These are phyloP conservation scores for Gonapodya sp. DNA, from an alignment of 192 early-diverging fungal genomes.

Conservation along the genomic window DNA sequence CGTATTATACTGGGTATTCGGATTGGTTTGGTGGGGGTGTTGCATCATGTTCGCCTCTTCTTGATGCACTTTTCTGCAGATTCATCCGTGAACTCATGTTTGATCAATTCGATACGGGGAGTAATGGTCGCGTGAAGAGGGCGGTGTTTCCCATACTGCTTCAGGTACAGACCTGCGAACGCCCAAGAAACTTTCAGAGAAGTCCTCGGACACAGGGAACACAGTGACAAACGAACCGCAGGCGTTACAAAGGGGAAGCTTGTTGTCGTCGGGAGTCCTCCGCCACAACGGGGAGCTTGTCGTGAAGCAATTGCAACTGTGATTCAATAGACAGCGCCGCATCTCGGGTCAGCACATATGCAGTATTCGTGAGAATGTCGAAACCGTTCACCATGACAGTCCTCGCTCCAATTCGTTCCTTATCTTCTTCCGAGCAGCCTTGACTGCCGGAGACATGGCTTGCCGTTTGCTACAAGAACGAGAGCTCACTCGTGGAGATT, in stretches of 20 bases:
- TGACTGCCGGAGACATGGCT: neutral
- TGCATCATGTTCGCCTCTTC: neutral
- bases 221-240: too few species aligned
- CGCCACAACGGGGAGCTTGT: constrained; percentile 7
- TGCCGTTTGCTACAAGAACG: neutral
- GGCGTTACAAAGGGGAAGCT: constrained; percentile 12
- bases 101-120: neutral
- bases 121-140: too few species aligned
- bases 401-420: neutral
- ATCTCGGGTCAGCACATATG: neutral
- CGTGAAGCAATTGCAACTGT: neutral
- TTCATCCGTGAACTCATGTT: neutral
- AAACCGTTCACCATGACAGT: neutral
- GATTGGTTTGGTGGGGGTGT: neutral
- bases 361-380: neutral
- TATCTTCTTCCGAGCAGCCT: neutral
- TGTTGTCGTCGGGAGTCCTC: constrained; percentile 10
- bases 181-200: too few species aligned
- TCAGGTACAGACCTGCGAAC: neutral
- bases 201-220: too few species aligned
- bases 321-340: neutral
- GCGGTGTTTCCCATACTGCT: neutral
- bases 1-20: neutral
- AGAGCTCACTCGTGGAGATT: neutral
- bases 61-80: neutral